Base-by-base conservation (phyloP, 202 grass and related monocot species). In the Eragrostis tef region DNA sequence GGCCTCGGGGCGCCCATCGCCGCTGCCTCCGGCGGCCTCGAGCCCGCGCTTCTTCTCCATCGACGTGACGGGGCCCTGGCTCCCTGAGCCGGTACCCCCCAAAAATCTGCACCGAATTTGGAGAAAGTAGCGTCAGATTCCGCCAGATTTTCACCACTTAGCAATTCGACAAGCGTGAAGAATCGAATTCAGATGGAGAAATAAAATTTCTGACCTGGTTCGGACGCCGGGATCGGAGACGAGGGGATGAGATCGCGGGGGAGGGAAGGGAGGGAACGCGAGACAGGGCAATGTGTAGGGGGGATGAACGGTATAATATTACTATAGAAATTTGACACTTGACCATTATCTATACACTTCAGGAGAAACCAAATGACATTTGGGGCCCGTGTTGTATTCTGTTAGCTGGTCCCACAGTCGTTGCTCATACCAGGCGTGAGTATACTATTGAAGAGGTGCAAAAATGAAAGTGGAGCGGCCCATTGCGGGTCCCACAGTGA, bases 1-100 rank as follows among this genome's bases (percentile, higher is more conserved):
- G 15, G 85, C 75, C 9, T 90, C 88, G 8, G 91, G 87, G 7
- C 45, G 31, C 2, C 66, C 84, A 0, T 81, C 91, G 5, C 64
- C 82, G 44, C 13, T 64, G 27, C 44, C 56, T 24, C 64, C 79
- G 29, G 36, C 60, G 14, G 74, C 69, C 9, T 88, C 91, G 51
- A 86, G 76, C 26, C 83, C 80, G 17, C 86, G 88, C 79, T 90
- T 93, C 86, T 90, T 79, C 61, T 87, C 84, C 83, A 87, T 90
- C 79, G 44, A 43, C 21, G 42, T 29, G 56, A 64, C n/a, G 13
- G 14, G n/a, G 20, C 36, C 74, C 52, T 78, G 7, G 51, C 26
- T 48, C 36, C 80, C 52, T 78, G 31, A 62, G 52, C 64, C 52
- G 31, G 13, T 4, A 17, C 20, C 75, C 27, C 6, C 15, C 7